phyloP scores from a whole-genome alignment of 2,329 filamentous ascomycete species.

The Phialophora tarda region DNA sequence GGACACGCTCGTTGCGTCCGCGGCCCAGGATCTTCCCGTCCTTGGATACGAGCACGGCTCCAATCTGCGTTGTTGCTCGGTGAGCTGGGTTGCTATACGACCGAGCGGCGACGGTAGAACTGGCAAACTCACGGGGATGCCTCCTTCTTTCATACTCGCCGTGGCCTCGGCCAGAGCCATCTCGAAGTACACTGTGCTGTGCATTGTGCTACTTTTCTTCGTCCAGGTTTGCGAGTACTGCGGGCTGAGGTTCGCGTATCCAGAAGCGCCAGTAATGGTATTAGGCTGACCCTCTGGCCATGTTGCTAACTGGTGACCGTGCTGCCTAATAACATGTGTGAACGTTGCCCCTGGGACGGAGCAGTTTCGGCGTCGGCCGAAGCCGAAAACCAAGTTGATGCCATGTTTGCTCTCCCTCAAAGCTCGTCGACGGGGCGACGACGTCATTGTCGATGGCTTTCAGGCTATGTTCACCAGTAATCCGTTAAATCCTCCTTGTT shows the following conservation, averaged over 20 bases:
- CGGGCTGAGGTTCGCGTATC: background rate
- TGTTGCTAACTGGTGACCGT: conserved; percentile 46
- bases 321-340: conserved; percentile 39
- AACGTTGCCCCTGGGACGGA: conserved; percentile 62
- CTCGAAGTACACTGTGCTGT: background rate
- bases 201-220: background rate
- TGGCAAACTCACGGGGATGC: background rate
- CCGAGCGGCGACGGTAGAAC: background rate
- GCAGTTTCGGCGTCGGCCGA: background rate
- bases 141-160: conserved; percentile 1
- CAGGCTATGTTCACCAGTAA: too few species aligned
- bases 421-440: too few species aligned
- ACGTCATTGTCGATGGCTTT: too few species aligned
- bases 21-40: background rate
- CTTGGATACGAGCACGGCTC: background rate
- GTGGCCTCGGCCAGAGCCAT: background rate
- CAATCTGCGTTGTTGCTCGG: background rate
- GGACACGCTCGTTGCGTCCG: background rate
- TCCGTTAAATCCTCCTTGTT: too few species aligned
- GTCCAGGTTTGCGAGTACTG: background rate
- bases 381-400: background rate
- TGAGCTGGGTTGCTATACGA: background rate
- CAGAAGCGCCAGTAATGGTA: background rate
- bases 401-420: too few species aligned
- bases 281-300: conserved; percentile 54